Evolutionary conservation across 257 asterid species (phyloP), one percentile per base, ranked within the genome.

Genomic region (Rauvolfia tetraphylla): DNA sequence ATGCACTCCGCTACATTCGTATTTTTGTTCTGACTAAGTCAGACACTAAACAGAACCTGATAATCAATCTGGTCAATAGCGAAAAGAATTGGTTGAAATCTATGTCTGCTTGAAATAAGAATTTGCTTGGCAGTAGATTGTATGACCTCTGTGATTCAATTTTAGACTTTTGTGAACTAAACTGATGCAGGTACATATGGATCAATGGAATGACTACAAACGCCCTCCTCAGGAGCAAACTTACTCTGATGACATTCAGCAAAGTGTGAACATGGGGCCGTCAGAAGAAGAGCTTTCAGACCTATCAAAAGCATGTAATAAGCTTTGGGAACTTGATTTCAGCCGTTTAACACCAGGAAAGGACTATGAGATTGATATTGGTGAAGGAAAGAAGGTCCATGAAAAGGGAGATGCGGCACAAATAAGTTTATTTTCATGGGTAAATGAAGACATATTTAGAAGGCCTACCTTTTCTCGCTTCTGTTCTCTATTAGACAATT

Each of bases 401-500:
- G 90, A 90, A 75, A 87, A 77, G 87, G 87, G 84, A 12, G 98
- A 94, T 83, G 80, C 82, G 89, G 97, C 98, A 14, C 86, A 88
- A 80, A 92, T 93, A 78, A 73, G 90, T 85, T 86, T 94, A 41
- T 89, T 94, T 82, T 82, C 96, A 75, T 88, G 97, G 97, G 79
- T 89, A 78, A 86, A 82, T 65, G 91, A 94, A 38, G 97, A 94
- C 2, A 70, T 86, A 41, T 87, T 94, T 79, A 76, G 69, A 80
- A 90, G 59, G 88, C 97, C 95, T 69, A 88, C 96, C 10, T 87
- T 81, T 84, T 67, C 95, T 56, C 97, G 97, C 22, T 94, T 94
- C 81, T 94, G 96, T 83, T 89, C 96, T 58, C 97, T 94, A 79
- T 88, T 94, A 53, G 98, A 94, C 83, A 94, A 94, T 78, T 94